phyloP scores from a whole-genome alignment of 2,329 filamentous ascomycete genomes.

The Colletotrichum scovillei region DNA sequence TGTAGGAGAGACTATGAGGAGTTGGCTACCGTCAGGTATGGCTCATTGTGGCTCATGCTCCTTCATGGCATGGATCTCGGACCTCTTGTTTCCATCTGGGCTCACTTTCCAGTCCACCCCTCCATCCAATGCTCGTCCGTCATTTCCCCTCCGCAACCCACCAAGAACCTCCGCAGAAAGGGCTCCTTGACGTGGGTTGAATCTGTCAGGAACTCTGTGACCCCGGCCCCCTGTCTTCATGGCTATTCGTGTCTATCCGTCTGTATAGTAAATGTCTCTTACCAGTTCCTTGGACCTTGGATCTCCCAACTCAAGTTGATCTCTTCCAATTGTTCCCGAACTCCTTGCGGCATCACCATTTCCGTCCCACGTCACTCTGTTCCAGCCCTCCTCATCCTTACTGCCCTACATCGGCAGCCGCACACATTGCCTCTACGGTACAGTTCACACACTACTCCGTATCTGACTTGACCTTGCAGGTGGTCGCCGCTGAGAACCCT shows the following conservation, averaged over 20 bases:
- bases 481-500: constrained; percentile 9
- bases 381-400: background rate
- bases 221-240: constrained; percentile 6
- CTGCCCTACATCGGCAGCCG: constrained; percentile 8
- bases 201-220: constrained; percentile 19
- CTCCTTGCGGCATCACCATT: constrained; percentile 10
- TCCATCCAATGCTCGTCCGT: constrained; percentile 14
- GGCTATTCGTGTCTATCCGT: background rate
- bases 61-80: background rate
- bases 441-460: background rate
- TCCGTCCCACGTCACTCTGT: constrained; percentile 1
- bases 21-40: background rate
- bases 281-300: background rate
- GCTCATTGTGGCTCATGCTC: constrained; percentile 28
- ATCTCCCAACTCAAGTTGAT: background rate
- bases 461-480: constrained; percentile 2
- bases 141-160: background rate
- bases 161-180: constrained; percentile 8
- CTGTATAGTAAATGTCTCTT: background rate
- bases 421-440: background rate
- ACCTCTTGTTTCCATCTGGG: background rate
- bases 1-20: no score
- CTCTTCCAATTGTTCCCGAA: constrained; percentile 28
- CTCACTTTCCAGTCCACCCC: background rate
- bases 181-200: constrained; percentile 11